Evolutionary conservation across 139 green algal genomes (phyloP), one percentile per base, ranked within the genome.

Genomic region (Chlamydomonas applanata): DNA sequence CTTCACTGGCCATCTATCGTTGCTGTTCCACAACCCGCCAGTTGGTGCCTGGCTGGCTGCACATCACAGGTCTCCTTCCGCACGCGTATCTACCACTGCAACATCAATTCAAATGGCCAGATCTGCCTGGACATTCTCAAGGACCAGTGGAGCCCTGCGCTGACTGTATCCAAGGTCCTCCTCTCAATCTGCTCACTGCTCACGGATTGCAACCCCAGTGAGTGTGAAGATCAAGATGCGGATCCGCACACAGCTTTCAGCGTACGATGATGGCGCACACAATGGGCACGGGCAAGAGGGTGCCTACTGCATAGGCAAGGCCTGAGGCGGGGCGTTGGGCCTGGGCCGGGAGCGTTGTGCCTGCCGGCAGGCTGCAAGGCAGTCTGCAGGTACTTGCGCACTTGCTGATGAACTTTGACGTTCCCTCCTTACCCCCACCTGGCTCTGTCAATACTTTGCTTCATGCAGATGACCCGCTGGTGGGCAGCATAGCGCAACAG

Each of bases 81-180:
- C 30, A 97, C 93, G 2, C 88, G 93, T 45, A 97, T 97, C 76
- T 97, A 97, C 80, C 93, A 97, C 84, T 97, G 93, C 81, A 97
- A 97, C 87, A 91, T 97, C 45, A 97, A 94, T 80, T 90, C 72
- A 73, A 88, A 84, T 52, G 93, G 93, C 19, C 72, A 91, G 36
- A 97, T 97, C 67, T 97, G 93, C 80, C 75, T 97, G 13, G 93
- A 97, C 79, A 94, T 97, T 72, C 75, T 97, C 3, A 97, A 96
- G 63, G 93, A 97, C 44, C 82, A 97, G 77, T 98, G 93, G 93
- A 95, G 88, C 67, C 93, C 93, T 5, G 93, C 93, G 45, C 80
- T 97, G 29, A 98, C 92, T 20, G 85, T 98, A 2, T 92, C 85
- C 27, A 98, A 97, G 73, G 89, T 93, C 4, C 78, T 94, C 69